Evolutionary conservation across 805 yeast species (phyloP).

Genomic region (Wickerhamomyces pijperi): DNA sequence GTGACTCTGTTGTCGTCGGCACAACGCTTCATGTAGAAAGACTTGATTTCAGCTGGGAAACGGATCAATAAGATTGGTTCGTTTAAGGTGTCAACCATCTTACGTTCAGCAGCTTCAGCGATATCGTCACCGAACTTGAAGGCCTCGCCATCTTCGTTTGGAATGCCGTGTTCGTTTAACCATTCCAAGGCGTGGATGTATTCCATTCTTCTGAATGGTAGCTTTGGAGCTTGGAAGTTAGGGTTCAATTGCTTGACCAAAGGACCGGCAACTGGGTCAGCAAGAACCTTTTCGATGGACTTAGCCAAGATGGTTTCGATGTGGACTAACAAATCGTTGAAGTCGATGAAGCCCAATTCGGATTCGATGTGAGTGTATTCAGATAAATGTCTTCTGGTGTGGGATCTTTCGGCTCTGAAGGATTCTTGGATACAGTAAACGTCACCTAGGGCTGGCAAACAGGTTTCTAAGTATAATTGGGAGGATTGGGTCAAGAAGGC

Average conservation of each 20-base stretch:
- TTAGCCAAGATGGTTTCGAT: conserved; percentile 69
- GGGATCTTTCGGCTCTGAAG: conserved; percentile 97
- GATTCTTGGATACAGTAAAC: conserved; percentile 97
- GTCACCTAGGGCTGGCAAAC: conserved; percentile 93
- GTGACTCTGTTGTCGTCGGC: conserved; percentile 87
- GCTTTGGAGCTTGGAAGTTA: conserved; percentile 64
- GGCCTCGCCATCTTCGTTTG: conserved; percentile 87
- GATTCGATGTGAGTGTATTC: conserved; percentile 97
- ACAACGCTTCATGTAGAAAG: conserved; percentile 96
- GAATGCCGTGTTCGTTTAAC: conserved; percentile 91
- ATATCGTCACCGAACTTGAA: conserved; percentile 98
- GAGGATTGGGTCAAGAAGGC: conserved; percentile 95
- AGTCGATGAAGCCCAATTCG: conserved; percentile 78
- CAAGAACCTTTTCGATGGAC: conserved; percentile 63
- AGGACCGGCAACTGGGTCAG: conserved; percentile 89
- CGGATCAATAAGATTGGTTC: conserved; percentile 84
- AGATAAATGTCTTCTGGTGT: conserved; percentile 94
- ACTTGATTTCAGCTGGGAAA: conserved; percentile 95
- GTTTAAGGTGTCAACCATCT: conserved; percentile 92
- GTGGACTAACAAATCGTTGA: conserved; percentile 79
- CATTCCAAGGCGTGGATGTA: conserved; percentile 88
- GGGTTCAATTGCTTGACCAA: conserved; percentile 90
- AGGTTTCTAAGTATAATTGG: conserved; percentile 92
- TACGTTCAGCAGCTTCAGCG: conserved; percentile 99
- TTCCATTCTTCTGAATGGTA: conserved; percentile 86